Evolutionary conservation across 768 basidiomycete genomes (phyloP).

Genomic region (Trametes meyenii): DNA sequence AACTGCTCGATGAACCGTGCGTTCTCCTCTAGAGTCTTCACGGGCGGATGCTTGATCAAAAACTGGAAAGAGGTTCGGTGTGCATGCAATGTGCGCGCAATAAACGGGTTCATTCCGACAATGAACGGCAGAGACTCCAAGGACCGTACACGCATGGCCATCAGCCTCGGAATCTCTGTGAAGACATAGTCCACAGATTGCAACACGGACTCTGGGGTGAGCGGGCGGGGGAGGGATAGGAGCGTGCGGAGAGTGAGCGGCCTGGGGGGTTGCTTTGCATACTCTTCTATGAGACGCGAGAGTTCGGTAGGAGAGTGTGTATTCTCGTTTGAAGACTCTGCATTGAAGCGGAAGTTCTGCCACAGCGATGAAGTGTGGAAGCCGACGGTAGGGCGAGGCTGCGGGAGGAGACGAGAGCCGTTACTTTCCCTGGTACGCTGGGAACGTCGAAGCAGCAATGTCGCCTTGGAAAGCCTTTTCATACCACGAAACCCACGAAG

Average conservation of each 20-base stretch:
- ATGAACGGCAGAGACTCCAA: constrained; percentile 83
- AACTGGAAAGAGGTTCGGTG: constrained; percentile 72
- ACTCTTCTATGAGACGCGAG: constrained; percentile 61
- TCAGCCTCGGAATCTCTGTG: constrained; percentile 74
- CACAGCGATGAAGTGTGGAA: background rate
- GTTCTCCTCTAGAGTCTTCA: constrained; percentile 72
- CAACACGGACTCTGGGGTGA: constrained; percentile 69
- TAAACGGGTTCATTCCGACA: constrained; percentile 86
- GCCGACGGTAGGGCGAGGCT: background rate
- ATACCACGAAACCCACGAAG: too few relatives aligned
- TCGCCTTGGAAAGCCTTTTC: too few relatives aligned
- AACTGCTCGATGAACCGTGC: constrained; percentile 65
- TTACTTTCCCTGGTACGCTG: too few relatives aligned
- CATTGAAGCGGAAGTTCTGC: constrained; percentile 10
- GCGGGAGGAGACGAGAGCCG: background rate
- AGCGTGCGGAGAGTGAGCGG: constrained; percentile 74
- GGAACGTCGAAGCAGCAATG: too few relatives aligned
- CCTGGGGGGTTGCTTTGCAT: constrained; percentile 62
- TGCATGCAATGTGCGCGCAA: constrained; percentile 68
- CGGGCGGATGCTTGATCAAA: constrained; percentile 66
- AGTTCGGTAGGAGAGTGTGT: constrained; percentile 55
- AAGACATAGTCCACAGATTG: constrained; percentile 75
- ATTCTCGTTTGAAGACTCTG: background rate
- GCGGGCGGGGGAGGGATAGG: constrained; percentile 74
- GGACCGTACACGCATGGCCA: constrained; percentile 73